Evolutionary conservation across 148 eudicot species (phyloP), one percentile per base, ranked within the genome.

Genomic region (Salicornia ramosissima): DNA sequence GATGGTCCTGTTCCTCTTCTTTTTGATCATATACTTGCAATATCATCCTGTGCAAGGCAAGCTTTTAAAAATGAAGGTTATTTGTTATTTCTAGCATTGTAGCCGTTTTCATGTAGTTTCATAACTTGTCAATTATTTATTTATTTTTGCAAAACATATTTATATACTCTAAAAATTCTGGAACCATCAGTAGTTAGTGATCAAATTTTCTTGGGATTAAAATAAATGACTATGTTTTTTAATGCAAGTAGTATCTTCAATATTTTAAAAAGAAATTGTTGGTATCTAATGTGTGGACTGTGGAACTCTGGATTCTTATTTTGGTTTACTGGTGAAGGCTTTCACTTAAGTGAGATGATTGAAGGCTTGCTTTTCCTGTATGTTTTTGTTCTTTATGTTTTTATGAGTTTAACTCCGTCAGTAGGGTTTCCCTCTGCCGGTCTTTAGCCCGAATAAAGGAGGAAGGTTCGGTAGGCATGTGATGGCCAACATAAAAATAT

Each of bases 1-100:
- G 99, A 95, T 81, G 97, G 93, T 55, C 91, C 99, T 68, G 99
- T 91, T 42, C 99, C 97, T 28, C 72, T 91, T 81, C 97, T 95
- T 75, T 95, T 95, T 84, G 99, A 95, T 74, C 99, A 95, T 81
- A 89, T 95, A 78, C 96, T 95, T 82, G 99, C 99, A 56, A 86
- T 91, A 65, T 86, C 97, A 46, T 87, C 99, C 71, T 91, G 90
- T 77, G 99, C 97, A 59, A 89, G 99, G 80, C 93, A 89, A 83
- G 97, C 97, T 83, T 91, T 89, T 65, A 82, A 81, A 71, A 85
- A 85, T 72, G 82, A 91, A 95, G 99, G 99, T 94, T 76, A 70
- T 43, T 77, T 71, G 62, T 67, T 72, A 71, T 56, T 49, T 78
- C 69, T 69, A 74, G 31, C 70, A 54, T 43, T 46, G 45, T 71